phyloP scores from a whole-genome alignment of 331 rosid genomes.

The Quercus tomentella region DNA sequence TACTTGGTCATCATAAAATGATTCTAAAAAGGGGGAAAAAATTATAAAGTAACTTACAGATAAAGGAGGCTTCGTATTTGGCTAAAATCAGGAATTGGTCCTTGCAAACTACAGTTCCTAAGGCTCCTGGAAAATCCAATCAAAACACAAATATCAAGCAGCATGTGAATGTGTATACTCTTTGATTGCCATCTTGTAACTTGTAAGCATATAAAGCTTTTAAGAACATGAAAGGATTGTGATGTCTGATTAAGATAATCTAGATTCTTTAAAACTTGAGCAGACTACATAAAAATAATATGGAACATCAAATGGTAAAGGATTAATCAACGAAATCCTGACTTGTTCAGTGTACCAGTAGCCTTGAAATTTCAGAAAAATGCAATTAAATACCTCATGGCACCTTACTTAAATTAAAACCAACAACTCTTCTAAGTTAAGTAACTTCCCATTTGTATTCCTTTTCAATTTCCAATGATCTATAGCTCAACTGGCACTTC shows the following conservation, averaged over 20 bases:
- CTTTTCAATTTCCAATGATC: too few species aligned
- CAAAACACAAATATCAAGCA: conserved; percentile 4
- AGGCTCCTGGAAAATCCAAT: conserved; percentile 65
- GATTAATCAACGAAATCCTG: too few species aligned
- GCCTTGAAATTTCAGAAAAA: too few species aligned
- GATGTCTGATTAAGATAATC: background rate
- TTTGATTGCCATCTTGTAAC: background rate
- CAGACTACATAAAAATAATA: background rate
- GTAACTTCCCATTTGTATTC: too few species aligned
- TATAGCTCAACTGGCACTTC: too few species aligned
- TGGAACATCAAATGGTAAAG: background rate
- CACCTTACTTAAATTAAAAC: too few species aligned
- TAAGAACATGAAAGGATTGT: background rate
- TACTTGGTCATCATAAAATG: background rate
- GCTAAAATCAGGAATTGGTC: conserved; percentile 89
- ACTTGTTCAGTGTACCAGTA: too few species aligned
- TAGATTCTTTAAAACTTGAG: background rate
- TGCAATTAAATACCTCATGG: too few species aligned
- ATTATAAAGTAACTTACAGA: conserved; percentile 55
- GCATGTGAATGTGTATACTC: background rate
- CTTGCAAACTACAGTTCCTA: conserved; percentile 75
- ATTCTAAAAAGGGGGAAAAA: background rate
- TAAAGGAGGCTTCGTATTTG: conserved; percentile 52
- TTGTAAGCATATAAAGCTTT: background rate
- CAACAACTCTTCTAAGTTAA: too few species aligned